A percentile compares a stretch with the other conserved stretches of the same genome.
phyloP scores from a whole-genome alignment of 441 rosid species.

The Erysimum cheiri region DNA sequence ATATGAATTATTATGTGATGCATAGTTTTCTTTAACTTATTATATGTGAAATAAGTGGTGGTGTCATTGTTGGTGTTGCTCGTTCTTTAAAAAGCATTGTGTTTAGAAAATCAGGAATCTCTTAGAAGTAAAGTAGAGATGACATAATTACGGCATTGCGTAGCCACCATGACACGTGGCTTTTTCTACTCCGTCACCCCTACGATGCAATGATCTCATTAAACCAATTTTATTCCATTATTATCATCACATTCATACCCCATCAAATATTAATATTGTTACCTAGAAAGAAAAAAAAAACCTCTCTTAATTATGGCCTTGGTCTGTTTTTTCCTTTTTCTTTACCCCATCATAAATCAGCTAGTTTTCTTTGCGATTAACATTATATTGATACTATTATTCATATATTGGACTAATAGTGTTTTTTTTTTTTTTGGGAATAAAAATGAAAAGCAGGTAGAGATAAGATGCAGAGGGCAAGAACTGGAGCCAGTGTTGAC shows the following conservation, averaged over 20 bases:
- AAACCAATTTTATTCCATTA: conserved; percentile 7
- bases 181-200: conserved; percentile 35
- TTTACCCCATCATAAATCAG: background rate
- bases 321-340: background rate
- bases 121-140: conserved; percentile 46
- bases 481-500: conserved; percentile 80
- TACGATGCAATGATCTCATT: conserved; percentile 48
- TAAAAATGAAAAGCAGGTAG: conserved; percentile 64
- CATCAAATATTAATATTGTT: background rate
- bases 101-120: conserved; percentile 44
- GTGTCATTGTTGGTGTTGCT: conserved; percentile 40
- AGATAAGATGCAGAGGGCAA: conserved; percentile 93
- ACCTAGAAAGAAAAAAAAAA: conserved; percentile 8
- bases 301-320: background rate
- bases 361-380: background rate
- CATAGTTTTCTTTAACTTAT: conserved; percentile 33
- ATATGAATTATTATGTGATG: conserved; percentile 29
- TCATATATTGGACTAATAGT: conserved; percentile 9
- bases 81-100: conserved; percentile 32
- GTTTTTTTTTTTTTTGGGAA: background rate
- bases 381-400: background rate
- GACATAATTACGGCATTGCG: conserved; percentile 43
- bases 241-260: conserved; percentile 10
- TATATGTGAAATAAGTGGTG: conserved; percentile 37
- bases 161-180: conserved; percentile 44